Percentiles rank a stretch among this genome's conserved stretches.
These are phyloP conservation scores for Penstemon davidsonii DNA, from an alignment of 257 asterid genomes.

Conservation along the genomic window DNA sequence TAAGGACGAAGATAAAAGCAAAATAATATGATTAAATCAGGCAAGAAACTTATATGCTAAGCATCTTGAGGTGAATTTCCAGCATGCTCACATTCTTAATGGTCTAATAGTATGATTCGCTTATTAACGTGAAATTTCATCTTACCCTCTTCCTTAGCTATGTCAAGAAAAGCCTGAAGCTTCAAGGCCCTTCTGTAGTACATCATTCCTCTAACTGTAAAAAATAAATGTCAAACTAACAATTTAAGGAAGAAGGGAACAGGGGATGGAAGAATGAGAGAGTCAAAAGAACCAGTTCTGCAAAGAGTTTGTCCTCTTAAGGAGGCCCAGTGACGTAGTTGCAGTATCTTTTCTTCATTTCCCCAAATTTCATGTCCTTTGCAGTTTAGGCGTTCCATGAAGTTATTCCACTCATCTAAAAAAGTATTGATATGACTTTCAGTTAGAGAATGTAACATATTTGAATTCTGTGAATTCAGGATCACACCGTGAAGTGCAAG, in stretches of 20 bases:
- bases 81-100: background rate
- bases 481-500: background rate
- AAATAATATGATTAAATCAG: no score
- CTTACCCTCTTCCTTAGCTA: constrained; percentile 91
- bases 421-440: constrained; percentile 15
- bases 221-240: constrained; percentile 6
- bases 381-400: constrained; percentile 75
- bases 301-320: constrained; percentile 77
- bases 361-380: constrained; percentile 54
- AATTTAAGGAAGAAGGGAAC: constrained; percentile 13
- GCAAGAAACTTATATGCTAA: background rate
- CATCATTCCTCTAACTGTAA: constrained; percentile 93
- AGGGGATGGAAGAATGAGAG: background rate
- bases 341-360: constrained; percentile 68
- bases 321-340: constrained; percentile 92
- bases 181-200: constrained; percentile 90
- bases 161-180: constrained; percentile 91
- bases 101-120: background rate
- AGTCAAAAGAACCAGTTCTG: constrained; percentile 44
- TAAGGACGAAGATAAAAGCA: no score
- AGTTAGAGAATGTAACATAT: background rate
- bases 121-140: background rate
- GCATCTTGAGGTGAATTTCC: background rate
- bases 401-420: constrained; percentile 88
- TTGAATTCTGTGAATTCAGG: constrained; percentile 1